Percentiles rank a stretch among this genome's conserved stretches.
Conservation (phyloP, 2,329 filamentous ascomycete genomes). For the Beauveria scarabaeidicola region DNA sequence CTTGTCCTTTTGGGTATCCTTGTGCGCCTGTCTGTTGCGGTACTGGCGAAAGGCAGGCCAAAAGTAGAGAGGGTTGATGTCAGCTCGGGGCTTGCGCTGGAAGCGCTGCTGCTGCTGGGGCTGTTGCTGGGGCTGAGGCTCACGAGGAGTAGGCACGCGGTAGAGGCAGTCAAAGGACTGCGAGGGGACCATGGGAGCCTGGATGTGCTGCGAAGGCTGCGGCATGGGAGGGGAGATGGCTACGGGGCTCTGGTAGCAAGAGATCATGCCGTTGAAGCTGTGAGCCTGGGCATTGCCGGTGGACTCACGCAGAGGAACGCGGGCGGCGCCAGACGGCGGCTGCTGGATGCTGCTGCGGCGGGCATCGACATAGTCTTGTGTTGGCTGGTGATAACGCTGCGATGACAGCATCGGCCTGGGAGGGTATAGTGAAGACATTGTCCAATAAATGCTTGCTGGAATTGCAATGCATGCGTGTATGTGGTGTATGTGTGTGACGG, state of each 20-base stretch:
- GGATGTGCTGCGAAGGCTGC: conserved; percentile 26
- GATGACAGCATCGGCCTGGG: conserved; percentile 41
- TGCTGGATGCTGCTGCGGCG: conserved; percentile 29
- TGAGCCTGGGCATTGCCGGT: conserved; percentile 43
- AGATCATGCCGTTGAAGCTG: conserved; percentile 32
- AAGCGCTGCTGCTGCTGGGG: conserved; percentile 24
- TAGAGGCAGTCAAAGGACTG: conserved; percentile 37
- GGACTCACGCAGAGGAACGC: conserved; percentile 43
- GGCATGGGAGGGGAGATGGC: conserved; percentile 35
- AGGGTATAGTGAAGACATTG: conserved; percentile 32
- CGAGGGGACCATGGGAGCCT: conserved; percentile 43
- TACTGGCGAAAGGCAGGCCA: conserved; percentile 58
- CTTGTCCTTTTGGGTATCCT: conserved; percentile 51
- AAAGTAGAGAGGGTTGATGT: conserved; percentile 51
- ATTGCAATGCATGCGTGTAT: conserved; percentile 15
- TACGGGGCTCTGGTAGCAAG: conserved; percentile 36
- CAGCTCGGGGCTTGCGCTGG: conserved; percentile 27
- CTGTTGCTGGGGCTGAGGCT: conserved; percentile 25
- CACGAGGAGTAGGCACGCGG: conserved; percentile 28
- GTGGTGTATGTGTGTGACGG: background rate
- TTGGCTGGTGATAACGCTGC: conserved; percentile 41
- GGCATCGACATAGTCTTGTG: conserved; percentile 38
- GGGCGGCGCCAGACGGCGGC: conserved; percentile 16
- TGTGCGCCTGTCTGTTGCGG: conserved; percentile 55
- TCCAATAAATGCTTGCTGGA: conserved; percentile 5